A percentile compares a stretch with the other conserved stretches of the same genome.
phyloP scores from a whole-genome alignment of 768 basidiomycete species.

The Lentinula raphanica region DNA sequence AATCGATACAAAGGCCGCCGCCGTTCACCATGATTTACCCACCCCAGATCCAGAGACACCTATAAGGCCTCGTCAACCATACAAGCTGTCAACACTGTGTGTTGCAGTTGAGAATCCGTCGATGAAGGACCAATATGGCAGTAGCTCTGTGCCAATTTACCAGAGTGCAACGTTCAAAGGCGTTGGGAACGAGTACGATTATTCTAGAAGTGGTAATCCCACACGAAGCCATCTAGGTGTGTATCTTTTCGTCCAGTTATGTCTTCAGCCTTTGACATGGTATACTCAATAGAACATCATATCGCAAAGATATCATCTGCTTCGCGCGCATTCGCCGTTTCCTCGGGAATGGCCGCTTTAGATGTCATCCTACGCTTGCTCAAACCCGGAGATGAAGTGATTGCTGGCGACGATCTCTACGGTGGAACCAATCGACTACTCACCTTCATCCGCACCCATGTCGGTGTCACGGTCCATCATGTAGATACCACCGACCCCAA shows the following conservation, averaged over 20 bases:
- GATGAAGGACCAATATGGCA: conserved; percentile 93
- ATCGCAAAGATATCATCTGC: conserved; percentile 96
- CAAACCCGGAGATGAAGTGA: conserved; percentile 92
- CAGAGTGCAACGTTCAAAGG: conserved; percentile 99
- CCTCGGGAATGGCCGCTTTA: conserved; percentile 97
- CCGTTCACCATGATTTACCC: conserved; percentile 50
- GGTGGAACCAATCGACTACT: conserved; percentile 96
- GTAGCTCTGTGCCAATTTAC: conserved; percentile 94
- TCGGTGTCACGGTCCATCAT: conserved; percentile 86
- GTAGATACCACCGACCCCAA: conserved; percentile 83
- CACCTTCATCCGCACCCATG: conserved; percentile 80
- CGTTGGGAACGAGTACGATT: conserved; percentile 84
- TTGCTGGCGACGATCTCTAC: conserved; percentile 96
- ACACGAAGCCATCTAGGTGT: conserved; percentile 91
- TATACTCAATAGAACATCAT: conserved; percentile 74
- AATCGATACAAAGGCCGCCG: conserved; percentile 31
- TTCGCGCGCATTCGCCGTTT: conserved; percentile 82
- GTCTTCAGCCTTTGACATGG: neutral
- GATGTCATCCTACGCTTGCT: conserved; percentile 92
- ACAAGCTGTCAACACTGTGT: conserved; percentile 86
- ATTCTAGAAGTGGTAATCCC: conserved; percentile 92
- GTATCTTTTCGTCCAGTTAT: conserved; percentile 14
- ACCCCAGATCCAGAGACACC: conserved; percentile 84
- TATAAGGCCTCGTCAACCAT: conserved; percentile 59
- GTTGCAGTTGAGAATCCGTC: conserved; percentile 89